Evolutionary conservation across 164 flowering plant species (phyloP).

Genomic region (Chimonanthus salicifolius): DNA sequence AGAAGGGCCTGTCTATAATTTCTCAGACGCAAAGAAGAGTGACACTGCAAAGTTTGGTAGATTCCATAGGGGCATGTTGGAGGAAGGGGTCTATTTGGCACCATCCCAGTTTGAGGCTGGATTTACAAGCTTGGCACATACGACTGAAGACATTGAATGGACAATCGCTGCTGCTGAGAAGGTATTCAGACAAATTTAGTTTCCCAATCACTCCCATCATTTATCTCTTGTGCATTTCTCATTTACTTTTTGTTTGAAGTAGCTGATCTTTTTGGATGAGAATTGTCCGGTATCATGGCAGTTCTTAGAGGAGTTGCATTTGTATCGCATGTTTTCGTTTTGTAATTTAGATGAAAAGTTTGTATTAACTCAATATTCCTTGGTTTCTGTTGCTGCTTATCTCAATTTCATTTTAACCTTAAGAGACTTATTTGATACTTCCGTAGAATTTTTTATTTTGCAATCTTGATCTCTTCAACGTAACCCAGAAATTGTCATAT

Average conservation of each 20-base stretch:
- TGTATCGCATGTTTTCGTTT: background rate
- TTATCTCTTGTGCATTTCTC: background rate
- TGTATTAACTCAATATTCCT: background rate
- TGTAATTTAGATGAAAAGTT: background rate
- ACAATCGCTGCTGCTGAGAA: constrained; percentile 86
- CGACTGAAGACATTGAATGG: constrained; percentile 58
- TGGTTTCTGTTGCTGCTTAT: background rate
- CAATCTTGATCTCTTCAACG: background rate
- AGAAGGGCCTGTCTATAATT: constrained; percentile 82
- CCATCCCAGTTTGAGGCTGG: constrained; percentile 98
- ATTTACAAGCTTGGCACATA: constrained; percentile 91
- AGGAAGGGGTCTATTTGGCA: constrained; percentile 90
- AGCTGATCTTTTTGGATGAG: background rate
- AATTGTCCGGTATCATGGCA: background rate
- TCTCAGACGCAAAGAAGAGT: constrained; percentile 82
- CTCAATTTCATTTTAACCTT: background rate
- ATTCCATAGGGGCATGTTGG: constrained; percentile 77
- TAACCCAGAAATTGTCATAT: background rate
- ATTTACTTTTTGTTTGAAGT: background rate
- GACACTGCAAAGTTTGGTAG: constrained; percentile 76
- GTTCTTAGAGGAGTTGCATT: background rate
- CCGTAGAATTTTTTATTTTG: background rate
- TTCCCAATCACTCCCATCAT: background rate
- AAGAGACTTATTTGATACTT: background rate
- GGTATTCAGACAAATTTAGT: constrained; percentile 49